Percentiles rank a stretch among this genome's conserved stretches.
phyloP scores from a whole-genome alignment of 1,284 basidiomycete genomes.

The Tetrapyrgos nigripes region DNA sequence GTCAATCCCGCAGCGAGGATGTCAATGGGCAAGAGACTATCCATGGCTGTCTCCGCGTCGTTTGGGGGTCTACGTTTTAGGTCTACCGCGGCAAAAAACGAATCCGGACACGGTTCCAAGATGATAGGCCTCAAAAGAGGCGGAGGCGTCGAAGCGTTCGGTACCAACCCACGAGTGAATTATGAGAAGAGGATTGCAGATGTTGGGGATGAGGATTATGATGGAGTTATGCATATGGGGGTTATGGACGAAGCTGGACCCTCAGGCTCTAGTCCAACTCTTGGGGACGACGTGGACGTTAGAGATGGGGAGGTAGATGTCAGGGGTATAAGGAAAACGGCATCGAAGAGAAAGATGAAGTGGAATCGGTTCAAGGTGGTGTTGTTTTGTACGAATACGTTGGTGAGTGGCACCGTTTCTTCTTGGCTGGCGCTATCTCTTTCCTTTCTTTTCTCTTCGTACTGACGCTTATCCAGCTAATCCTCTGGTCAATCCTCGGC shows the following conservation, averaged over 20 bases:
- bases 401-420: slow-evolving; percentile 45
- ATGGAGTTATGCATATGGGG: slow-evolving; percentile 3
- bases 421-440: too few species aligned
- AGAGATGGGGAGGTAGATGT: too few species aligned
- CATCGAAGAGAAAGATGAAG: slow-evolving; percentile 48
- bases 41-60: too few species aligned
- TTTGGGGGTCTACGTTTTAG: too few species aligned
- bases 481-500: slow-evolving; percentile 57
- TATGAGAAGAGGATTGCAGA: not conserved
- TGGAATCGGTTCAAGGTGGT: slow-evolving; percentile 80
- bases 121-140: too few species aligned
- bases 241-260: not conserved
- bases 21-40: too few species aligned
- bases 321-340: too few species aligned
- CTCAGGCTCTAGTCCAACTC: too few species aligned
- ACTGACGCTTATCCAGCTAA: slow-evolving; percentile 41
- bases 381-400: slow-evolving; percentile 58
- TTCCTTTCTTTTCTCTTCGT: not conserved
- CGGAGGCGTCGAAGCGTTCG: slow-evolving; percentile 7
- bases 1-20: slow-evolving; percentile 2
- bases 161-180: not conserved
- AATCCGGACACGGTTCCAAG: too few species aligned
- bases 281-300: too few species aligned
- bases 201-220: slow-evolving; percentile 8
- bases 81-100: too few species aligned